Evolutionary conservation across 768 basidiomycete genomes (phyloP), one percentile per base, ranked within the genome.

Genomic region (Tephrocybe sp.): DNA sequence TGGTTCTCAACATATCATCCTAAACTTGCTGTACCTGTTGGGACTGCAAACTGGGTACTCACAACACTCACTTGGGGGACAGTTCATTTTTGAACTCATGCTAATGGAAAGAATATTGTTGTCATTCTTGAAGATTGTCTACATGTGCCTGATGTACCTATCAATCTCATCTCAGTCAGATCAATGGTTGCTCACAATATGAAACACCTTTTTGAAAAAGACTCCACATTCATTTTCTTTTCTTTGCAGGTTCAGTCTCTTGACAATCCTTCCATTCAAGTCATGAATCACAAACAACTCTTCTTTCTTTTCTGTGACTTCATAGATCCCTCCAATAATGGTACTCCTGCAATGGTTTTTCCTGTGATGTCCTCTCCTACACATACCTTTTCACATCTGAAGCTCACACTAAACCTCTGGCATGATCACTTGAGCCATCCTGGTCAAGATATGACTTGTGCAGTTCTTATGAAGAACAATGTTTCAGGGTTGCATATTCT

Each of bases 381-480:
- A 5, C n/a, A 44, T 1, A 13, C 31, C 4, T 35, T 31, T 3
- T 34, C n/a, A n/a, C n/a, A n/a, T n/a, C n/a, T n/a, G n/a, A n/a
- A n/a, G 54, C 25, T 48, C 51, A 0, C 52, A n/a, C n/a, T n/a
- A n/a, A n/a, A 48, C 3, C 49, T 62, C 0, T 65, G 60, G 62
- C 67, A 66, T 40, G 36, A 57, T n/a, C 53, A 52, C 7, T 54
- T 65, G 31, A 63, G 64, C 5, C 67, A 68, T 36, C 43, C 58
- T 27, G 56, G 62, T 9, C 13, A 39, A 1, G 59, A 60, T 22
- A 50, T 60, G 1, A 62, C 60, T 4, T 35, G 48, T 15, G 43
- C 51, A 9, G 47, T 58, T 1, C 39, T 64, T 1, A 58, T 55
- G 0, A 41, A 53, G 22, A 35, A 54, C 2, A 60, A n/a, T n/a